phyloP scores from a whole-genome alignment of 2,329 filamentous ascomycete species.

The Colletotrichum eleusines region DNA sequence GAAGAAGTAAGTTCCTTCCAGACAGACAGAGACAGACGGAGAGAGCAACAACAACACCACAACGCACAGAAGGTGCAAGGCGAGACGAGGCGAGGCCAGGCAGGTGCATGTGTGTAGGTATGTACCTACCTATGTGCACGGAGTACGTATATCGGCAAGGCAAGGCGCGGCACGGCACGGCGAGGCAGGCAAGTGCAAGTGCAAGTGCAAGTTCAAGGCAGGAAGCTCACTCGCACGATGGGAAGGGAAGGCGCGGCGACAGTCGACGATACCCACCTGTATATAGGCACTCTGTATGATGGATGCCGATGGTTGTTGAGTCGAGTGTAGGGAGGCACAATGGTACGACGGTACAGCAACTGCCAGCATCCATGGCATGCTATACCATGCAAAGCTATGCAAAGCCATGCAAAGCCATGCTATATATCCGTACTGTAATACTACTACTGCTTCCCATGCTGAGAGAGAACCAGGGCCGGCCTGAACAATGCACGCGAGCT shows the following conservation, averaged over 20 bases:
- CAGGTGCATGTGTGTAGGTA: background rate
- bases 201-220: background rate
- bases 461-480: constrained; percentile 6
- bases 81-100: background rate
- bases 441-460: background rate
- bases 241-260: background rate
- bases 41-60: too few species aligned
- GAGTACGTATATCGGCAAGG: background rate
- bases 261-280: too few species aligned
- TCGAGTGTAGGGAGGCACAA: background rate
- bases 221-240: background rate
- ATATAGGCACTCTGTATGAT: too few species aligned
- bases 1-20: constrained; percentile 9
- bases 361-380: constrained; percentile 7
- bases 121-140: too few species aligned
- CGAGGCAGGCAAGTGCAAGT: background rate
- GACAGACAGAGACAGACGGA: background rate
- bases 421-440: background rate
- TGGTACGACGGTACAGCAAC: background rate
- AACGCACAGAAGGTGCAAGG: constrained; percentile 2
- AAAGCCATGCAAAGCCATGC: background rate
- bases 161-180: background rate
- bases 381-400: background rate
- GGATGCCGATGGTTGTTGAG: background rate
- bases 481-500: background rate